These are phyloP conservation scores for Yamadazyma spencermartinsiae DNA, from an alignment of 1,139 yeast genomes.

Conservation along the genomic window DNA sequence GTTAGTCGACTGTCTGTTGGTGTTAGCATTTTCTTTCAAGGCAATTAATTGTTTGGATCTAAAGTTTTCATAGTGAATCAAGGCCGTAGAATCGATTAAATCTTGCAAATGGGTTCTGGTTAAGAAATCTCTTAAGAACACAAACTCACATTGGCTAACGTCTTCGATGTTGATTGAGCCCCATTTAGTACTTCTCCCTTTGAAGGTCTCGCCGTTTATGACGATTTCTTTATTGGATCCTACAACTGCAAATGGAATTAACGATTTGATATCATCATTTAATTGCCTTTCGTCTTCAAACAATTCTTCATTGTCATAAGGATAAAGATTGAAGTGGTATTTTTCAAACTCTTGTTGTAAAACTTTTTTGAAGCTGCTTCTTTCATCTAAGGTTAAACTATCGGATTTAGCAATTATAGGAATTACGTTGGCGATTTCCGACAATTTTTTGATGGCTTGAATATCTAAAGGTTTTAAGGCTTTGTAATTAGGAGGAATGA, in stretches of 20 bases:
- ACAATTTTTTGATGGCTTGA: conserved; percentile 76
- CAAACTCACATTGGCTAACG: conserved; percentile 92
- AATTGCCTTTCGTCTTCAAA: conserved; percentile 80
- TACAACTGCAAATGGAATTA: conserved; percentile 90
- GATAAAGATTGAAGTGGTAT: conserved; percentile 79
- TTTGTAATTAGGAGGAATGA: conserved; percentile 82
- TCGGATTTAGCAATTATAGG: conserved; percentile 96
- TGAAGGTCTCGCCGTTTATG: conserved; percentile 72
- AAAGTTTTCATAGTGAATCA: conserved; percentile 88
- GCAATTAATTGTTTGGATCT: conserved; percentile 93
- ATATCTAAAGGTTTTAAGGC: conserved; percentile 83
- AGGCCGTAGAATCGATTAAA: conserved; percentile 88
- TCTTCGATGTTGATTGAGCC: conserved; percentile 92
- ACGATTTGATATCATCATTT: conserved; percentile 73
- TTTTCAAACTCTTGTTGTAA: conserved; percentile 76
- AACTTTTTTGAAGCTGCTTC: conserved; percentile 70
- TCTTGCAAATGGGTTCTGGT: conserved; percentile 96
- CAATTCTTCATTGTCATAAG: conserved; percentile 76
- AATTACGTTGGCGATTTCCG: conserved; percentile 90
- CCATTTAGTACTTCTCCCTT: conserved; percentile 94
- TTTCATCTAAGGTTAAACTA: conserved; percentile 82
- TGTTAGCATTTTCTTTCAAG: conserved; percentile 80
- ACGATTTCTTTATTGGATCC: conserved; percentile 85
- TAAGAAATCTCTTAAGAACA: conserved; percentile 87
- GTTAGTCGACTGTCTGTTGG: conserved; percentile 34